Conservation (phyloP, 148 eudicot species). For the Diospyros lotus region DNA sequence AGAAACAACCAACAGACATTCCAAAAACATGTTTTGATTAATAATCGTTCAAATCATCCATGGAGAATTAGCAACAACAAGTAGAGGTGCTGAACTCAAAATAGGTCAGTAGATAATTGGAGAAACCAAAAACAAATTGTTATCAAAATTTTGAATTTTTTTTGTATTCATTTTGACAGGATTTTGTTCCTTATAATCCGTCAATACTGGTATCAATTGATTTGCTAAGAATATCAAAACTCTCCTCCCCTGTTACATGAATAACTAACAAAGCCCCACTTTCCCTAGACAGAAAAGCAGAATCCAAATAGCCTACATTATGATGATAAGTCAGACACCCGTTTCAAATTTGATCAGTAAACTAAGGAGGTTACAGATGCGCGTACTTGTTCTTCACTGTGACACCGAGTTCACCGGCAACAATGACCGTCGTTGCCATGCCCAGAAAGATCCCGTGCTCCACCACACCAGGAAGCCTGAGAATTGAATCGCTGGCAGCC, state of each 20-base stretch:
- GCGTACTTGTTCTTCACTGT: constrained; percentile 43
- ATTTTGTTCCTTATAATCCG: background rate
- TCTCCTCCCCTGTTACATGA: constrained; percentile 9
- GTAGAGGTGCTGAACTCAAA: no score
- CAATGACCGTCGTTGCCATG: constrained; percentile 76
- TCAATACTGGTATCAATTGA: constrained; percentile 7
- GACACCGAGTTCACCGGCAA: constrained; percentile 72
- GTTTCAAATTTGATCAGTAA: background rate
- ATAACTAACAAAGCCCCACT: constrained; percentile 8
- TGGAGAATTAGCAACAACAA: no score
- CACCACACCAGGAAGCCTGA: constrained; percentile 70
- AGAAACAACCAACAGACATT: no score
- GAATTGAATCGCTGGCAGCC: constrained; percentile 61
- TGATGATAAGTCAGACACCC: background rate
- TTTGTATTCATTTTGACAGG: background rate
- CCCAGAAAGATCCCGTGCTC: constrained; percentile 91
- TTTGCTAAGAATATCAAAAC: constrained; percentile 5
- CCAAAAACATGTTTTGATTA: no score
- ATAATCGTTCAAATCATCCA: no score
- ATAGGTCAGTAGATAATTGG: no score
- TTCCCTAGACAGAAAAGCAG: background rate
- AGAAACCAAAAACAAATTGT: no score
- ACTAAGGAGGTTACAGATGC: background rate
- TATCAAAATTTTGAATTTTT: background rate
- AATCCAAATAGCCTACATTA: constrained; percentile 7